These are phyloP conservation scores for Poterioochromonas sp. DNA, from an alignment of 352 stramenopile genomes.

Conservation along the genomic window DNA sequence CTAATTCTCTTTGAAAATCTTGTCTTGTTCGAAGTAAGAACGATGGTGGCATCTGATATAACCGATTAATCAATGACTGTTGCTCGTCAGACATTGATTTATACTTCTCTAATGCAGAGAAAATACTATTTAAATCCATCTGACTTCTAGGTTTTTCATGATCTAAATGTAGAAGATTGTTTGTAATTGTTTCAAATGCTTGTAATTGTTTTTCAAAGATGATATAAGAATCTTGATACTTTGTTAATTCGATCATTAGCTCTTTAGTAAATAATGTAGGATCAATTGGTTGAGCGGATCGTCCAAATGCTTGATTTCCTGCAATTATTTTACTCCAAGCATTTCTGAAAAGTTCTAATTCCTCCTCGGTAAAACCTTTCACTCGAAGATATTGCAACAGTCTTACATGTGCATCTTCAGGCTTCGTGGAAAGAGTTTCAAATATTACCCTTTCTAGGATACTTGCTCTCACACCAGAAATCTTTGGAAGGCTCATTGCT, in stretches of 20 bases:
- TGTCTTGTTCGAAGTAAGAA: neutral
- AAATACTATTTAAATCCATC: neutral
- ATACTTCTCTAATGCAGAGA: neutral
- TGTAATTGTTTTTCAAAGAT: neutral
- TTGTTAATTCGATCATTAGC: neutral
- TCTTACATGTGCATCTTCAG: neutral
- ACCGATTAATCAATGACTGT: neutral
- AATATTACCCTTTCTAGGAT: too few relatives aligned
- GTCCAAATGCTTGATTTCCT: neutral
- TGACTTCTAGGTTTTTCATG: neutral
- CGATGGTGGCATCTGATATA: neutral
- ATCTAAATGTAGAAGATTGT: neutral
- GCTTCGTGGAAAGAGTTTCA: too few relatives aligned
- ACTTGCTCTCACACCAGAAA: too few relatives aligned
- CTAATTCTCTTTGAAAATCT: neutral
- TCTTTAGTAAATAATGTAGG: neutral
- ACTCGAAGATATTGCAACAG: neutral
- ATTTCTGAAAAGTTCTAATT: neutral
- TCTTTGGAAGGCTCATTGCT: too few relatives aligned
- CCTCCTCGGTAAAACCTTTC: neutral
- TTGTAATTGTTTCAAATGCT: neutral
- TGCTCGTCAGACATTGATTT: neutral
- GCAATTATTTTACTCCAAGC: slow-evolving; percentile 4
- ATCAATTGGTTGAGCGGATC: neutral
- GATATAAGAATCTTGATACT: too few relatives aligned